phyloP scores from a whole-genome alignment of 805 yeast species.

The Maudiozyma pseudohumilis region DNA sequence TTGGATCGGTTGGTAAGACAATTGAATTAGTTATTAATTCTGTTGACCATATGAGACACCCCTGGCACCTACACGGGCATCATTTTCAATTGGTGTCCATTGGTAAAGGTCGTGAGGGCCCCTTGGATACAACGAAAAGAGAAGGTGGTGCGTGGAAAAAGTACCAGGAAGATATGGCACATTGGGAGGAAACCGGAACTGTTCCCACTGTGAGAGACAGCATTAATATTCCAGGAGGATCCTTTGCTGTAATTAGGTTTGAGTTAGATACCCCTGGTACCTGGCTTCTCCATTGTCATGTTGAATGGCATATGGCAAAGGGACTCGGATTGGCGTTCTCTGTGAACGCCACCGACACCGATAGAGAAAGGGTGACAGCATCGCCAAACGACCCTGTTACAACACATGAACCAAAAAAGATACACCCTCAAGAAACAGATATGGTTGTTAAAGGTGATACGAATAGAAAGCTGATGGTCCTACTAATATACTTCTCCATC shows the following conservation, averaged over 20 bases:
- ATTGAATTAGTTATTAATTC: conserved; percentile 60
- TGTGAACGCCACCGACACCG: too few species aligned
- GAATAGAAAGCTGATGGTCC: background rate
- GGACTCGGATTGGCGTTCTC: conserved; percentile 44
- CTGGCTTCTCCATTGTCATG: conserved; percentile 76
- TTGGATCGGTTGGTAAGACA: conserved; percentile 29
- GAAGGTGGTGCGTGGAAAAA: conserved; percentile 34
- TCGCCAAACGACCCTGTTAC: too few species aligned
- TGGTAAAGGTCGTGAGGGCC: conserved; percentile 36
- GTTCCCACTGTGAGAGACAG: conserved; percentile 54
- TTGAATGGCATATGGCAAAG: conserved; percentile 62
- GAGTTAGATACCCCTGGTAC: conserved; percentile 62
- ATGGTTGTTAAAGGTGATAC: too few species aligned
- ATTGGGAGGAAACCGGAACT: conserved; percentile 27
- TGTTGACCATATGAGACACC: conserved; percentile 56
- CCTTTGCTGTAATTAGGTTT: conserved; percentile 48
- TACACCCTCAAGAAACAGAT: too few species aligned
- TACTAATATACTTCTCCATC: background rate
- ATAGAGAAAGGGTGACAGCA: too few species aligned
- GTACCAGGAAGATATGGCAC: conserved; percentile 14
- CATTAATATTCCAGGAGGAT: conserved; percentile 47
- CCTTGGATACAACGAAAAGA: conserved; percentile 26
- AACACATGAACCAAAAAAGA: too few species aligned
- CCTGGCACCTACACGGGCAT: conserved; percentile 58
- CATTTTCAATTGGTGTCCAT: conserved; percentile 42